Evolutionary conservation across 345 rosid species (phyloP), one percentile per base, ranked within the genome.

Genomic region (Populus alba): DNA sequence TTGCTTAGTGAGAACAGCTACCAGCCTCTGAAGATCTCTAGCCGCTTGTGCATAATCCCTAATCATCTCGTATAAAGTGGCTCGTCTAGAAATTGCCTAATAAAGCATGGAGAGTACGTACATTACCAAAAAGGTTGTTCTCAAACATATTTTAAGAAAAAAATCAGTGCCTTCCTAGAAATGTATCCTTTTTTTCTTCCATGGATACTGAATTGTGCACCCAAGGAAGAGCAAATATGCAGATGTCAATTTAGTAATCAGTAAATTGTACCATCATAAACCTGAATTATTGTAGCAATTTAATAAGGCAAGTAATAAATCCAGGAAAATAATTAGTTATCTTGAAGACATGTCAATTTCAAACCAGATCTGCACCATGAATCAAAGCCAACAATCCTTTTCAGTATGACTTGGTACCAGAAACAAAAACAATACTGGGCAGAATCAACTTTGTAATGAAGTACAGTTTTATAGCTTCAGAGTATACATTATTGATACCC

Each of bases 41-140:
- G 95, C 90, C 66, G 99, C 97, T 87, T 89, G 93, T 57, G 88
- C 95, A 88, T 87, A 94, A 81, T 92, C 95, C 85, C 97, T 92
- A 76, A 94, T 89, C 93, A 88, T 91, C 90, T 92, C 98, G 77
- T 81, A 92, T 77, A 96, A 85, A 41, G 89, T 86, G 74, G 98
- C 92, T 73, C 97, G 88, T 80, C 99, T 91, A 72, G 99, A 91
- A 77, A 94, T 91, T 78, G 97, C 98, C 98, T 96, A 82, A 51
- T 49, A 53, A 78, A 73, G 53, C 53, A 77, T 63, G 59, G 37
- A 57, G 37, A 53, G 43, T 55, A 75, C 45, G 41, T 69, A 65
- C 62, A 74, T 75, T 61, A 75, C 66, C 74, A 20, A 53, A 47
- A 45, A 74, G 62, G 61, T 69, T 76, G 43, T 70, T 57, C 15